Evolutionary conservation across 768 basidiomycete species (phyloP).

Genomic region (Phaffia tasmanica): DNA sequence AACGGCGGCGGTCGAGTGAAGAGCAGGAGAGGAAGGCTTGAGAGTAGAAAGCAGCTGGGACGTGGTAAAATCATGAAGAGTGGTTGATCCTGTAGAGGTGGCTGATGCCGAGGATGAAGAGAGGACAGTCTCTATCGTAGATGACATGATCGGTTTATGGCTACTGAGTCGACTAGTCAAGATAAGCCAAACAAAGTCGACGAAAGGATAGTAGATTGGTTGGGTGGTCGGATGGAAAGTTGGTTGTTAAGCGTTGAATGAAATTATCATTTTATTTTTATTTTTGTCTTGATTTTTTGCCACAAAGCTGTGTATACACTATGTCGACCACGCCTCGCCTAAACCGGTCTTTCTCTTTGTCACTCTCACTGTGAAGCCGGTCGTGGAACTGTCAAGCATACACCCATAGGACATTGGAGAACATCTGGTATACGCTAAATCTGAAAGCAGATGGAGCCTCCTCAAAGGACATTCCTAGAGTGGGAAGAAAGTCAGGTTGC

Average conservation of each 20-base stretch:
- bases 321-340: no score
- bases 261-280: background rate
- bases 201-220: no score
- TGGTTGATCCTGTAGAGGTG: conserved; percentile 21
- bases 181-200: no score
- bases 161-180: no score
- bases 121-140: conserved; percentile 14
- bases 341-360: no score
- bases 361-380: no score
- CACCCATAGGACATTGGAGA: no score
- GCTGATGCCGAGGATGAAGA: conserved; percentile 23
- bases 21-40: conserved; percentile 63
- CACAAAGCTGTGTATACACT: no score
- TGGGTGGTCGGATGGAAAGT: background rate
- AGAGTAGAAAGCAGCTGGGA: conserved; percentile 67
- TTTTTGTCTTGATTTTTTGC: background rate
- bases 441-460: background rate
- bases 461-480: conserved; percentile 13
- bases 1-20: conserved; percentile 58
- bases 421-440: no score
- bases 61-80: conserved; percentile 38
- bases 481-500: conserved; percentile 22
- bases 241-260: background rate
- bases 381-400: no score
- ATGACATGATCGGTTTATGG: background rate